These are phyloP conservation scores for Scedosporium minutisporum DNA, from an alignment of 2,329 filamentous ascomycete species.

Conservation along the genomic window DNA sequence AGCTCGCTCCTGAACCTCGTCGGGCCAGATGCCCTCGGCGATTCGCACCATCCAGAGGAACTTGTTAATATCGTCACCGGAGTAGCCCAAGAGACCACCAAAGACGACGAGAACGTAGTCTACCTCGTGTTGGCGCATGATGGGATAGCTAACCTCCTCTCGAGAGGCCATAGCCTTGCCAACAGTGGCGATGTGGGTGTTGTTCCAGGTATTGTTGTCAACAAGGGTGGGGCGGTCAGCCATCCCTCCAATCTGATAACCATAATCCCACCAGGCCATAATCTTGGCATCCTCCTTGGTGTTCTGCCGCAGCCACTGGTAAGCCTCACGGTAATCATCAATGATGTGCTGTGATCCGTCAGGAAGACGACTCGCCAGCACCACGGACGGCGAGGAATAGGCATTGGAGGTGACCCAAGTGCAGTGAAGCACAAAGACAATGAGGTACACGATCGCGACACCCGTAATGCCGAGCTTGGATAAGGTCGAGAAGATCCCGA, in stretches of 20 bases:
- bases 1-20: constrained; percentile 92
- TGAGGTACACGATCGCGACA: constrained; percentile 66
- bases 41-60: constrained; percentile 99
- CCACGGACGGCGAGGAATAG: constrained; percentile 95
- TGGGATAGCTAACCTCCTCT: constrained; percentile 96
- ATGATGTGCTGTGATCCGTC: constrained; percentile 98
- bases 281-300: constrained; percentile 91
- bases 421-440: constrained; percentile 94
- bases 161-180: constrained; percentile 97
- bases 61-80: constrained; percentile 98
- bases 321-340: constrained; percentile 97
- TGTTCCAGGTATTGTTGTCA: constrained; percentile 99
- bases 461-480: constrained; percentile 73
- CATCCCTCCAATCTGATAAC: constrained; percentile 99
- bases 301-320: constrained; percentile 98
- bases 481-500: constrained; percentile 74
- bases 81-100: constrained; percentile 90
- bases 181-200: constrained; percentile 97
- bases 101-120: constrained; percentile 98
- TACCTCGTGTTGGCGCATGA: constrained; percentile 96
- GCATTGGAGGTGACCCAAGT: constrained; percentile 99
- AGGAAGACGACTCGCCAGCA: constrained; percentile 81
- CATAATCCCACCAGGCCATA: constrained; percentile 99
- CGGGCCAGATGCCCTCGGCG: constrained; percentile 98
- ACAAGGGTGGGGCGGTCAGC: constrained; percentile 93